phyloP scores from a whole-genome alignment of 495 filamentous ascomycete species.

The Hypoxylon trugodes region DNA sequence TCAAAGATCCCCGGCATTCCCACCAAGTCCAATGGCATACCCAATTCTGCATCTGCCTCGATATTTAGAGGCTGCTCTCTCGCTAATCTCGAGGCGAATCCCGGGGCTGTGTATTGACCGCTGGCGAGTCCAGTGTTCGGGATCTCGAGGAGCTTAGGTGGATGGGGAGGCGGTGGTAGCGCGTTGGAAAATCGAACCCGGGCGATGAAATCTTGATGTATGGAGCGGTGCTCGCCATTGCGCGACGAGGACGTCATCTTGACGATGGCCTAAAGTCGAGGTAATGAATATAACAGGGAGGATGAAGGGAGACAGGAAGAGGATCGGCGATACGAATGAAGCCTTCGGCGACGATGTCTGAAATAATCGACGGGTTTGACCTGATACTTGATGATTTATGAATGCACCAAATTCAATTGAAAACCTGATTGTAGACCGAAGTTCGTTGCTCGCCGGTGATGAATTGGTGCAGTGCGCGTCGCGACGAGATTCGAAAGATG shows the following conservation, averaged over 20 bases:
- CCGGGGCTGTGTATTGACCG: conserved; percentile 84
- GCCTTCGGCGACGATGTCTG: not conserved
- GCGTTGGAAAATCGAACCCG: conserved; percentile 94
- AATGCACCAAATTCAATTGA: too few species aligned
- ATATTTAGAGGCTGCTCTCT: conserved; percentile 94
- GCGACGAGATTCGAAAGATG: not conserved
- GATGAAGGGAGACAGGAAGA: not conserved
- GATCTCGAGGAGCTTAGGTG: conserved; percentile 95
- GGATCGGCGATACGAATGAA: not conserved
- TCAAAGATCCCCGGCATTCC: conserved; percentile 94
- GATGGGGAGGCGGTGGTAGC: conserved; percentile 89
- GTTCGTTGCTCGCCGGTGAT: too few species aligned
- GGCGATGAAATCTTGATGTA: conserved; percentile 95
- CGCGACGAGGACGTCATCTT: conserved; percentile 56
- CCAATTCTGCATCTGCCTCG: conserved; percentile 95
- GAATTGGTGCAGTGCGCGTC: too few species aligned
- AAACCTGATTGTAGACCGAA: too few species aligned
- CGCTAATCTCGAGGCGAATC: conserved; percentile 85
- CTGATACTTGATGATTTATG: too few species aligned
- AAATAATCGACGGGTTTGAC: not conserved
- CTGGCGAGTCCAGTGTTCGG: conserved; percentile 86
- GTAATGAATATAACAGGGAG: not conserved
- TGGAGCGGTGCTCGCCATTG: conserved; percentile 65
- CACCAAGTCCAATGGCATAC: conserved; percentile 95
- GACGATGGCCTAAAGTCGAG: conserved; percentile 20